Evolutionary conservation across 176 grass and related monocot species (phyloP), one percentile per base, ranked within the genome.

Genomic region (Zizania latifolia): DNA sequence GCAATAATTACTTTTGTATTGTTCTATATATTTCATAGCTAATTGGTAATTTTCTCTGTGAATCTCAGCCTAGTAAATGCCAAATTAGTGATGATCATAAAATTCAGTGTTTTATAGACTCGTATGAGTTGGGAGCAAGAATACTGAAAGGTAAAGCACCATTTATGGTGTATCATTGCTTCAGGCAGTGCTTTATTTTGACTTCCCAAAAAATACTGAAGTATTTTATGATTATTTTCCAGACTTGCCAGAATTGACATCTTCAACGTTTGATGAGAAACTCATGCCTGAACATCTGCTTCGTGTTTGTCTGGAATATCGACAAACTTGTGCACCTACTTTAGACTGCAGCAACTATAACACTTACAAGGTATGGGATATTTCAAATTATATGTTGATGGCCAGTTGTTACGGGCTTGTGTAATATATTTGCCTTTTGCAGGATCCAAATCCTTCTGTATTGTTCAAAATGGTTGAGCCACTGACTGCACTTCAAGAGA

Each of bases 221-320:
- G 19, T 86, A 54, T 63, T 38, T n/a, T 51, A 6, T 58, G 66
- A 39, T 80, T 83, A 55, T 35, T 76, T 80, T 89, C 30, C 84
- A 93, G 94, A 87, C 27, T 57, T 93, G 4, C 74, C 86, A 10
- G 83, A 87, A 83, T 74, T 93, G 55, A 75, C 68, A 21, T 84
- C 86, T 66, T 96, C 90, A 59, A 76, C 63, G 28, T 81, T 90
- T 59, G 94, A 97, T 83, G 91, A 93, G 59, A 76, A 86, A 58
- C 91, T 97, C 54, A 87, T 93, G 74, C 84, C 71, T 13, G 94
- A 97, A 67, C 86, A 97, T 70, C 60, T 97, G 37, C 85, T 93
- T 59, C 86, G 76, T 71, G 57, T 97, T 74, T 89, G 86, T 81
- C 81, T 97, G 66, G 86, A 93, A 81, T 91, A 83, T 81, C 65